Conservation (phyloP, 108 stramenopile genomes). For the Fistulifera pelliculosa region DNA sequence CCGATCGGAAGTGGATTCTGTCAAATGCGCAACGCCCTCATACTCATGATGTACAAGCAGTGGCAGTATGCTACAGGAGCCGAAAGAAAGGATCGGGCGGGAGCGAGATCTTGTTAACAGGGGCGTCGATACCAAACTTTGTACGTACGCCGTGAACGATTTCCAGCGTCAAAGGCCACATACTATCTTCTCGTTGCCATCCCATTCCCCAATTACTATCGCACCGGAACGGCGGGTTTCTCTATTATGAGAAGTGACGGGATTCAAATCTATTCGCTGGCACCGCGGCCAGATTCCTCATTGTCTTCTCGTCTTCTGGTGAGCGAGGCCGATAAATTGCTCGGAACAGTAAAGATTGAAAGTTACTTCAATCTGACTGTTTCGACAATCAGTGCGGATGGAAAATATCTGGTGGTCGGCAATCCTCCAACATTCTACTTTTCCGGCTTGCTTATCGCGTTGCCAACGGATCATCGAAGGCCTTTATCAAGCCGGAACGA, state of each 20-base stretch:
- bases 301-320: conserved; percentile 19
- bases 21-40: conserved; percentile 83
- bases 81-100: background rate
- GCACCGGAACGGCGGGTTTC: conserved; percentile 39
- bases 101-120: conserved; percentile 68
- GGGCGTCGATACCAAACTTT: conserved; percentile 88
- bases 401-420: conserved; percentile 39
- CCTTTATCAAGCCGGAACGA: conserved; percentile 9
- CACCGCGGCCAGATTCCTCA: background rate
- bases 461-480: conserved; percentile 4
- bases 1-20: conserved; percentile 59
- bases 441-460: conserved; percentile 30
- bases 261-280: conserved; percentile 42
- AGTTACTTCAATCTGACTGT: conserved; percentile 42
- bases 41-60: conserved; percentile 84
- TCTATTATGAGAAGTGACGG: conserved; percentile 40
- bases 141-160: conserved; percentile 55
- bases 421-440: conserved; percentile 33
- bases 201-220: conserved; percentile 40
- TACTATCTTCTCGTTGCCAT: conserved; percentile 67
- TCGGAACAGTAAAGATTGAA: conserved; percentile 54
- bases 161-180: conserved; percentile 59
- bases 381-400: conserved; percentile 44
- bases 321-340: conserved; percentile 38
- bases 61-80: conserved; percentile 48